phyloP scores from a whole-genome alignment of 305 asterid genomes.

The Fraxinus platypoda region DNA sequence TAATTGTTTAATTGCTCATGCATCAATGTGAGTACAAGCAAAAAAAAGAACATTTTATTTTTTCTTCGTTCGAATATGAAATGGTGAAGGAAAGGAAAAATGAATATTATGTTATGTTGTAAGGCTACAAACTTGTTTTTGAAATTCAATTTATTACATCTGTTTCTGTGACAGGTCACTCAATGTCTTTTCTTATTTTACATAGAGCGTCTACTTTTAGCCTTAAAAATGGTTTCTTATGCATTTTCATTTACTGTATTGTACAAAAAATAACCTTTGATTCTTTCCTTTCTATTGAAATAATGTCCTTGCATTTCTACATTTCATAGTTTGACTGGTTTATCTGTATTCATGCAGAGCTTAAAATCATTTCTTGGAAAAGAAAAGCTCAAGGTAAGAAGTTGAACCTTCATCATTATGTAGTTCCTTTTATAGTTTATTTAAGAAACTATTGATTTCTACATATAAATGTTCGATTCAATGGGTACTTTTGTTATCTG shows the following conservation, averaged over 20 bases:
- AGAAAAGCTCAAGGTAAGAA: constrained; percentile 80
- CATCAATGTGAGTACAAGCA: neutral
- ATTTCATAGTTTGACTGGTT: constrained; percentile 22
- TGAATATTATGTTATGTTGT: neutral
- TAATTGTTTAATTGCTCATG: too few relatives aligned
- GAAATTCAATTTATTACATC: neutral
- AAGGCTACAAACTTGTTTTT: neutral
- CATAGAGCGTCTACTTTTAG: neutral
- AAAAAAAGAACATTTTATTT: neutral
- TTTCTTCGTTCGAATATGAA: neutral
- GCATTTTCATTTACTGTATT: neutral
- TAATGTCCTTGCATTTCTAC: neutral
- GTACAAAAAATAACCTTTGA: neutral
- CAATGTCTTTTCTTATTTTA: neutral
- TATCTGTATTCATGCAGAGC: constrained; percentile 55
- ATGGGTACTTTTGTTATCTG: too few relatives aligned
- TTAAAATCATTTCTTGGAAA: constrained; percentile 86
- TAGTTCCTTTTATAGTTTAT: neutral
- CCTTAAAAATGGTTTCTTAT: neutral
- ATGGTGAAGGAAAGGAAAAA: neutral
- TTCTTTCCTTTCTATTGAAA: neutral
- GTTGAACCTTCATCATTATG: neutral
- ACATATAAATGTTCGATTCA: too few relatives aligned
- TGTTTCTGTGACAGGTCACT: neutral
- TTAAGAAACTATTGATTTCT: constrained; percentile 4